Evolutionary conservation across 768 basidiomycete species (phyloP).

Genomic region (Sarcodon aspratus): DNA sequence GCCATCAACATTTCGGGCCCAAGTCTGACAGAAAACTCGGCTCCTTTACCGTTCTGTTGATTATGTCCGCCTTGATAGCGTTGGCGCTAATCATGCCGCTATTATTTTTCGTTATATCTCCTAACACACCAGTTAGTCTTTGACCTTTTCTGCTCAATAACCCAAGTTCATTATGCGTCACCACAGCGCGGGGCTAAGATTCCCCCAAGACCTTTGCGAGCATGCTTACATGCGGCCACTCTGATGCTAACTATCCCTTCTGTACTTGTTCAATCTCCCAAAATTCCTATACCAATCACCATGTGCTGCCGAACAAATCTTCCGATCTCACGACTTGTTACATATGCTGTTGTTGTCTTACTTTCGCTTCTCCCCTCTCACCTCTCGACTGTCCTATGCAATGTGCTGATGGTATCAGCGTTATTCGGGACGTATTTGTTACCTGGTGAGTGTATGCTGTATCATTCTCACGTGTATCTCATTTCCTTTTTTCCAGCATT

Average conservation of each 20-base stretch:
- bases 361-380: constrained; percentile 35
- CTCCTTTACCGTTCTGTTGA: constrained; percentile 49
- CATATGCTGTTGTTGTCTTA: constrained; percentile 27
- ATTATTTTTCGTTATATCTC: constrained; percentile 38
- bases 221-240: constrained; percentile 34
- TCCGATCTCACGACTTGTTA: constrained; percentile 33
- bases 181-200: neutral
- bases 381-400: constrained; percentile 29
- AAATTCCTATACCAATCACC: constrained; percentile 34
- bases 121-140: constrained; percentile 26
- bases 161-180: constrained; percentile 4
- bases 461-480: neutral
- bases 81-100: constrained; percentile 44
- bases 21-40: constrained; percentile 33
- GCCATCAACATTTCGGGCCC: constrained; percentile 20
- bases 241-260: constrained; percentile 51
- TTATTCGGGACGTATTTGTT: constrained; percentile 50
- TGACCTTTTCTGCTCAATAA: constrained; percentile 10
- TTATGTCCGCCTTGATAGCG: constrained; percentile 36
- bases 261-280: constrained; percentile 43
- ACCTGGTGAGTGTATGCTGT: constrained; percentile 31
- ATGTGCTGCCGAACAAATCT: constrained; percentile 28
- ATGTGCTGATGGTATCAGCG: constrained; percentile 36
- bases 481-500: constrained; percentile 30
- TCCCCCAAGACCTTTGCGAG: constrained; percentile 16